Conservation (phyloP, 139 green algal genomes). For the Haematococcus lacustris region DNA sequence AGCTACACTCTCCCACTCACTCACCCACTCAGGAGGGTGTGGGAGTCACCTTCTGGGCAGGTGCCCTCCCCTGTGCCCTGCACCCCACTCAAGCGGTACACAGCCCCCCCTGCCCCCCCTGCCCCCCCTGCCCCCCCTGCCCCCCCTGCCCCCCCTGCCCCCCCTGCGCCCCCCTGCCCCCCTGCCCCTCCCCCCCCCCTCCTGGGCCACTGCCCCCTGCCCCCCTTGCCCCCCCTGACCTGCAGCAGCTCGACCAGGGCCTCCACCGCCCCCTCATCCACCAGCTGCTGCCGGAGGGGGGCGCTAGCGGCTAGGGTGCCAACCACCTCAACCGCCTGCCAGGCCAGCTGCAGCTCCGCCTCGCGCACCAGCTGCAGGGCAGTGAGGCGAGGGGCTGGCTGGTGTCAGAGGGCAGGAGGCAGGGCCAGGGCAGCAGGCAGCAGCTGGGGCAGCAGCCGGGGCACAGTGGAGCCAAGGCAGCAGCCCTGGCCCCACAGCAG, state of each 20-base stretch:
- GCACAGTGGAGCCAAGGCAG: too few species aligned
- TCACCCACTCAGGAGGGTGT: neutral
- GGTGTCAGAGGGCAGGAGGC: too few species aligned
- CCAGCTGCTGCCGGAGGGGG: conserved; percentile 1
- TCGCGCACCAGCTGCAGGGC: neutral
- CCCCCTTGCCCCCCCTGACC: neutral
- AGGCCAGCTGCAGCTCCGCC: neutral
- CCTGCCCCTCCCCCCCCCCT: neutral
- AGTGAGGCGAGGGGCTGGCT: too few species aligned
- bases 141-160: too few species aligned
- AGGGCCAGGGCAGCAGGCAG: too few species aligned
- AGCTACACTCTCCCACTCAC: neutral
- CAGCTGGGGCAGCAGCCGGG: too few species aligned
- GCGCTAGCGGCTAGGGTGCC: neutral
- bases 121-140: too few species aligned
- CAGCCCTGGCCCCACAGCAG: too few species aligned
- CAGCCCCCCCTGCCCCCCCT: neutral
- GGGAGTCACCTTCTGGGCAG: neutral
- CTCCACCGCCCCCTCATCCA: conserved; percentile 12
- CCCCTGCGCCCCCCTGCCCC: too few species aligned
- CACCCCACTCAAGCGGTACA: neutral
- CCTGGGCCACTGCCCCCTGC: too few species aligned
- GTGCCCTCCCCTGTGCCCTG: neutral
- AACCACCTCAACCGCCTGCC: neutral
- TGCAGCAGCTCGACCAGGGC: conserved; percentile 9